Evolutionary conservation across 352 stramenopile species (phyloP).

Genomic region (Phytophthora megakarya): DNA sequence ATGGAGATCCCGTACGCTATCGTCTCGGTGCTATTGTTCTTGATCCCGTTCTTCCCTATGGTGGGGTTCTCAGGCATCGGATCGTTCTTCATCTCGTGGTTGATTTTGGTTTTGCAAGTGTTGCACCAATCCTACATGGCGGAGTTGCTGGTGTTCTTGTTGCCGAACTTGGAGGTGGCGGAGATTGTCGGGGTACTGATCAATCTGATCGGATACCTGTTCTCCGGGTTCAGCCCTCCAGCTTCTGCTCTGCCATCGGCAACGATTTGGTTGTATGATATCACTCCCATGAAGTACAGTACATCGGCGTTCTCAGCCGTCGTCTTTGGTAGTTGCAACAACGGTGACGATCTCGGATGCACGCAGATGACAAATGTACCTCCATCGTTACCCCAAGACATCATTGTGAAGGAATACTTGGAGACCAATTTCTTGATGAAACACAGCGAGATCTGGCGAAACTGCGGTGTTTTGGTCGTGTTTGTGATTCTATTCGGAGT

Average conservation of each 20-base stretch:
- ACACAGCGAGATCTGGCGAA: slow-evolving; percentile 12
- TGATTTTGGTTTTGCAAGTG: slow-evolving; percentile 25
- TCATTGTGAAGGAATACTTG: slow-evolving; percentile 1
- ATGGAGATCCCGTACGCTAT: slow-evolving; percentile 25
- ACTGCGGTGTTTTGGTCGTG: slow-evolving; percentile 23
- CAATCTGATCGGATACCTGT: slow-evolving; percentile 37
- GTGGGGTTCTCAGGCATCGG: slow-evolving; percentile 18
- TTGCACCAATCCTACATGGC: slow-evolving; percentile 38
- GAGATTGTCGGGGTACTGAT: slow-evolving; percentile 32
- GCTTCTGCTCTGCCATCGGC: slow-evolving; percentile 26
- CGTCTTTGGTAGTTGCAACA: slow-evolving; percentile 33
- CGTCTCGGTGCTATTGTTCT: slow-evolving; percentile 9
- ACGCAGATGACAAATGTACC: slow-evolving; percentile 1
- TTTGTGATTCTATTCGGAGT: slow-evolving; percentile 43
- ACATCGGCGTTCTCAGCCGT: slow-evolving; percentile 31
- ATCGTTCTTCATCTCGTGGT: slow-evolving; percentile 33
- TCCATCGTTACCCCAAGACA: neutral
- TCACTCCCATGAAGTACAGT: slow-evolving; percentile 36
- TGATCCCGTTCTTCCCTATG: slow-evolving; percentile 28
- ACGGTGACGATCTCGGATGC: neutral
- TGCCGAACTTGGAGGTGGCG: slow-evolving; percentile 34
- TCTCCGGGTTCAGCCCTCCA: slow-evolving; percentile 45
- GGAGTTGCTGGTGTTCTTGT: slow-evolving; percentile 33
- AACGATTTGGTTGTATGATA: slow-evolving; percentile 22
- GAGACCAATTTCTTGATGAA: slow-evolving; percentile 9